A percentile compares a stretch with the other conserved stretches of the same genome.
phyloP scores from a whole-genome alignment of 495 filamentous ascomycete species.

The Hyphodiscus hymeniophilus region DNA sequence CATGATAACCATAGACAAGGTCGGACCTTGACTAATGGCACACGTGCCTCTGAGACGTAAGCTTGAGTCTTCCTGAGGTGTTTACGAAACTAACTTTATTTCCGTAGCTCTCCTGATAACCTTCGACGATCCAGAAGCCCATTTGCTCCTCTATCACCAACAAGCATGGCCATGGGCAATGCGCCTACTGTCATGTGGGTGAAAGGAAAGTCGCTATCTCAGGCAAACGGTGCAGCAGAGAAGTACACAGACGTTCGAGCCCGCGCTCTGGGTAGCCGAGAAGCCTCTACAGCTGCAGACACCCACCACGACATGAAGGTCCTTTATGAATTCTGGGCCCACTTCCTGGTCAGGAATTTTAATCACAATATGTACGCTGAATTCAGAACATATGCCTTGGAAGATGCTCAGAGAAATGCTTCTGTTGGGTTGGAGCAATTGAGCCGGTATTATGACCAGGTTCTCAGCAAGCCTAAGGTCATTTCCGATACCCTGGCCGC shows the following conservation, averaged over 20 bases:
- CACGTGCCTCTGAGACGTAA: slow-evolving; percentile 28
- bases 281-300: slow-evolving; percentile 36
- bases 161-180: slow-evolving; percentile 9
- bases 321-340: slow-evolving; percentile 74
- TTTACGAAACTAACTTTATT: not conserved
- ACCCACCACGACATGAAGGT: slow-evolving; percentile 49
- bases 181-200: slow-evolving; percentile 25
- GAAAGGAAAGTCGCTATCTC: slow-evolving; percentile 17
- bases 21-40: slow-evolving; percentile 23
- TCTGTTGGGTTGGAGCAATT: slow-evolving; percentile 46
- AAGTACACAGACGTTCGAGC: slow-evolving; percentile 46
- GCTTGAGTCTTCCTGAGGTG: not conserved
- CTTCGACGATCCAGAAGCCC: slow-evolving; percentile 19
- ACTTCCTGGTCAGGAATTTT: slow-evolving; percentile 68
- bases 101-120: slow-evolving; percentile 20
- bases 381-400: slow-evolving; percentile 61
- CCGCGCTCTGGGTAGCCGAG: slow-evolving; percentile 50
- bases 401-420: slow-evolving; percentile 49
- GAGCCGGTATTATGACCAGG: slow-evolving; percentile 50
- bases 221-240: slow-evolving; percentile 36
- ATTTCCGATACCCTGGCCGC: slow-evolving; percentile 42
- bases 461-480: slow-evolving; percentile 36
- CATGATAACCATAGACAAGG: slow-evolving; percentile 24
- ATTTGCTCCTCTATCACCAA: slow-evolving; percentile 17
- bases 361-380: slow-evolving; percentile 73